Evolutionary conservation across 1,139 yeast species (phyloP).

Genomic region (Pichia sp.): DNA sequence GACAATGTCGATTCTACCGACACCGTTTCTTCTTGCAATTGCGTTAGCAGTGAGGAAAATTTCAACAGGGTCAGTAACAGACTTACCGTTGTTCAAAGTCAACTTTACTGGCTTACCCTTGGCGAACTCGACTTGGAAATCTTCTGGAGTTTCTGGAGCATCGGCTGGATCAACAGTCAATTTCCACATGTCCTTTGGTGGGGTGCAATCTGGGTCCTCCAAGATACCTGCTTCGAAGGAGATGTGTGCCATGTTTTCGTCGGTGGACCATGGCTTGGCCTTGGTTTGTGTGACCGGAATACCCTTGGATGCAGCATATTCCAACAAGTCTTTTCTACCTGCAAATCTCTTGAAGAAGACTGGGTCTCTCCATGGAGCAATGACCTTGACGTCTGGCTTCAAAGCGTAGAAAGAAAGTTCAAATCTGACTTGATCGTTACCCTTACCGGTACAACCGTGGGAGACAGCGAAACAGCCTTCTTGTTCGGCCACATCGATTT

Average conservation of each 20-base stretch:
- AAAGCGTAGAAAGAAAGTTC: slow-evolving; percentile 95
- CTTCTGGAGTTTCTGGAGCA: slow-evolving; percentile 92
- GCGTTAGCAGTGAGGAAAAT: slow-evolving; percentile 89
- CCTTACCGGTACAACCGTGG: slow-evolving; percentile 99
- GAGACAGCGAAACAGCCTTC: slow-evolving; percentile 98
- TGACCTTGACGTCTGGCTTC: slow-evolving; percentile 93
- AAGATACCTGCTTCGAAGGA: slow-evolving; percentile 98
- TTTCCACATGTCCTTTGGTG: slow-evolving; percentile 99
- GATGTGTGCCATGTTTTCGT: slow-evolving; percentile 97
- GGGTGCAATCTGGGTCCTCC: slow-evolving; percentile 97
- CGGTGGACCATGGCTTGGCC: slow-evolving; percentile 99
- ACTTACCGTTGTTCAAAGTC: slow-evolving; percentile 57
- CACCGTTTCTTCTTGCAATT: slow-evolving; percentile 98
- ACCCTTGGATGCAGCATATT: slow-evolving; percentile 84
- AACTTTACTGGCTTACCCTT: slow-evolving; percentile 87
- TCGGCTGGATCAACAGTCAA: slow-evolving; percentile 92
- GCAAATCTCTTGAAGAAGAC: slow-evolving; percentile 91
- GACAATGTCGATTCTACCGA: slow-evolving; percentile 97
- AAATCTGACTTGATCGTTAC: slow-evolving; percentile 98
- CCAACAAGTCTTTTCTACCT: slow-evolving; percentile 93
- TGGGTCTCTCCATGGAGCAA: slow-evolving; percentile 99
- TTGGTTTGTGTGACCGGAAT: slow-evolving; percentile 96
- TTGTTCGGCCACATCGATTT: slow-evolving; percentile 91
- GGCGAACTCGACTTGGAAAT: slow-evolving; percentile 73
- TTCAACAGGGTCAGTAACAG: slow-evolving; percentile 81